These are phyloP conservation scores for Clathrus columnatus DNA, from an alignment of 768 basidiomycete genomes.

Conservation along the genomic window DNA sequence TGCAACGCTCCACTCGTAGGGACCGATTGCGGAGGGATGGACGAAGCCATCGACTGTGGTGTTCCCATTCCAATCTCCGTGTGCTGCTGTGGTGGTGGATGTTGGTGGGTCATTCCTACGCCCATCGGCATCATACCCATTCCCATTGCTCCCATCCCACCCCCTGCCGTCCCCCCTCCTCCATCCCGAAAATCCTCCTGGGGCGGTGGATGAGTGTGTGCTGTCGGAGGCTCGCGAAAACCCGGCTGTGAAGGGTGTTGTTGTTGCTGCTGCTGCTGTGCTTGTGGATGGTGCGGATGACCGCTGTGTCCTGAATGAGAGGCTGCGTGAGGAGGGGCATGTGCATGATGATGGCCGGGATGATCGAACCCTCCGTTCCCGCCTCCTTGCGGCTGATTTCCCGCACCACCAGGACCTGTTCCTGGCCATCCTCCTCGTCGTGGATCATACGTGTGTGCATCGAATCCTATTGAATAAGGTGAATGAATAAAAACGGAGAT, in stretches of 20 bases:
- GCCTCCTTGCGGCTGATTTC: neutral
- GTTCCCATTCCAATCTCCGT: neutral
- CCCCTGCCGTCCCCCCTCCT: neutral
- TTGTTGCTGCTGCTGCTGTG: slow-evolving; percentile 8
- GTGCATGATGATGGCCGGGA: neutral
- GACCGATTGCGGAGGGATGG: neutral
- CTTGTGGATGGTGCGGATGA: slow-evolving; percentile 6
- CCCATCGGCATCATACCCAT: neutral
- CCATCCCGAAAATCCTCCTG: neutral
- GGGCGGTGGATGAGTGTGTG: neutral
- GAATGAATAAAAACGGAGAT: neutral
- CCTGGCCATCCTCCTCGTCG: neutral
- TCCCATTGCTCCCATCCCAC: neutral
- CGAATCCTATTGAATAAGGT: slow-evolving; percentile 17
- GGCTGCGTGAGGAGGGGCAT: slow-evolving; percentile 10
- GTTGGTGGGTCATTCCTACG: neutral
- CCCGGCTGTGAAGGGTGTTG: slow-evolving; percentile 8
- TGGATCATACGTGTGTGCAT: neutral
- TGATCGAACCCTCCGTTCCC: neutral
- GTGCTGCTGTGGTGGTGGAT: neutral
- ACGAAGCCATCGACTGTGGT: neutral
- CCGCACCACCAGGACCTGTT: neutral
- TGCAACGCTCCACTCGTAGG: neutral
- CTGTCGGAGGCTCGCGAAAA: neutral
- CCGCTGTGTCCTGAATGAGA: neutral